Evolutionary conservation across 2,329 filamentous ascomycete species (phyloP).

Genomic region (Colletotrichum sojae): DNA sequence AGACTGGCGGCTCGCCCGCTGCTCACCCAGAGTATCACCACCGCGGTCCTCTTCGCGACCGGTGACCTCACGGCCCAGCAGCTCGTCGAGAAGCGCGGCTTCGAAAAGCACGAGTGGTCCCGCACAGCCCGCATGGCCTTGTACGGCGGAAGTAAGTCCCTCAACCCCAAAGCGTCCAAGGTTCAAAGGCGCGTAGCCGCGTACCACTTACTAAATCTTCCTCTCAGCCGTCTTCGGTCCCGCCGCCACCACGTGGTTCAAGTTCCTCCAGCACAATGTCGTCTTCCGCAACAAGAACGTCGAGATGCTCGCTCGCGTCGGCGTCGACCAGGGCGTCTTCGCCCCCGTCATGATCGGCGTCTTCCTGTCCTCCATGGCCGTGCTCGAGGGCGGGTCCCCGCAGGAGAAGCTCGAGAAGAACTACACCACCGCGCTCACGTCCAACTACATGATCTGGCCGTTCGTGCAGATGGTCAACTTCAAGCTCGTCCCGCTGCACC

Average conservation of each 20-base stretch:
- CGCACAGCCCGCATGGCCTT: slow-evolving; percentile 84
- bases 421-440: slow-evolving; percentile 79
- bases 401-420: slow-evolving; percentile 79
- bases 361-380: slow-evolving; percentile 88
- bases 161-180: not conserved
- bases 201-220: not conserved
- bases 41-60: slow-evolving; percentile 90
- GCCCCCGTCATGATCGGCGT: slow-evolving; percentile 85
- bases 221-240: slow-evolving; percentile 84
- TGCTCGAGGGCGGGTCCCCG: slow-evolving; percentile 76
- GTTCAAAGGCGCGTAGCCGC: too few relatives aligned
- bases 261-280: slow-evolving; percentile 80
- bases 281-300: slow-evolving; percentile 73
- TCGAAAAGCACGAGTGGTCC: slow-evolving; percentile 80
- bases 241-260: slow-evolving; percentile 89
- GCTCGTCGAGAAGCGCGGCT: slow-evolving; percentile 84
- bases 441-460: slow-evolving; percentile 93
- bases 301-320: slow-evolving; percentile 85
- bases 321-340: slow-evolving; percentile 85
- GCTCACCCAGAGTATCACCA: slow-evolving; percentile 91
- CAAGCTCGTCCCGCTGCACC: slow-evolving; percentile 85
- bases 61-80: slow-evolving; percentile 95
- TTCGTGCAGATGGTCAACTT: slow-evolving; percentile 90
- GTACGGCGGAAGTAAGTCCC: slow-evolving; percentile 79
- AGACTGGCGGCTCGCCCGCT: slow-evolving; percentile 85